Evolutionary conservation across 2,329 filamentous ascomycete species (phyloP).

Genomic region (Alternaria infectoria): DNA sequence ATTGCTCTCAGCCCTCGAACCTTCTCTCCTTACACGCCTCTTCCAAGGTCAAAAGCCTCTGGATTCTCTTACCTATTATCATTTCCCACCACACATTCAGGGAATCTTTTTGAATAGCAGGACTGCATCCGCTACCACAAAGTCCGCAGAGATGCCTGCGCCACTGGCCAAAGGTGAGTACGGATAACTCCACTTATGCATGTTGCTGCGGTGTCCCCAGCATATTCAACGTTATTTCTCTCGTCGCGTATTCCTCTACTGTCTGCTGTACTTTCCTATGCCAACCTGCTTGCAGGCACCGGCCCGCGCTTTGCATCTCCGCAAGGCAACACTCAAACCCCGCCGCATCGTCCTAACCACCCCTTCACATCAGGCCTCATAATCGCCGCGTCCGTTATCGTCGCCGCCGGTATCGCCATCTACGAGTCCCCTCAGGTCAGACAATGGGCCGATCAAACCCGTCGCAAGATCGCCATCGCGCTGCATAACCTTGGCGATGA

Average conservation of each 20-base stretch:
- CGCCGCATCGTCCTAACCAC: conserved; percentile 34
- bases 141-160: conserved; percentile 42
- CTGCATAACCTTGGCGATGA: conserved; percentile 67
- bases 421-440: conserved; percentile 69
- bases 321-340: conserved; percentile 8
- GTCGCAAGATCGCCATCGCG: conserved; percentile 66
- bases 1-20: background rate
- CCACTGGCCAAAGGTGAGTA: conserved; percentile 50
- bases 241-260: background rate
- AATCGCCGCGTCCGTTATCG: conserved; percentile 65
- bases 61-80: background rate
- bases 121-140: background rate
- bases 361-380: conserved; percentile 61
- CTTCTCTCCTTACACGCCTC: conserved; percentile 2
- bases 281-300: conserved; percentile 44
- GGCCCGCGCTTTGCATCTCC: conserved; percentile 25
- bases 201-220: conserved; percentile 28
- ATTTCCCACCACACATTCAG: background rate
- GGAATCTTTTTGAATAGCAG: background rate
- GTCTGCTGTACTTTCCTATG: conserved; percentile 8
- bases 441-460: conserved; percentile 67
- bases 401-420: conserved; percentile 67
- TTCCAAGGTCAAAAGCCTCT: background rate
- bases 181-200: conserved; percentile 28
- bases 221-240: background rate